Percentiles rank a stretch among this genome's conserved stretches.
phyloP scores from a whole-genome alignment of 2,329 filamentous ascomycete genomes.

The Monosporascus sp. region DNA sequence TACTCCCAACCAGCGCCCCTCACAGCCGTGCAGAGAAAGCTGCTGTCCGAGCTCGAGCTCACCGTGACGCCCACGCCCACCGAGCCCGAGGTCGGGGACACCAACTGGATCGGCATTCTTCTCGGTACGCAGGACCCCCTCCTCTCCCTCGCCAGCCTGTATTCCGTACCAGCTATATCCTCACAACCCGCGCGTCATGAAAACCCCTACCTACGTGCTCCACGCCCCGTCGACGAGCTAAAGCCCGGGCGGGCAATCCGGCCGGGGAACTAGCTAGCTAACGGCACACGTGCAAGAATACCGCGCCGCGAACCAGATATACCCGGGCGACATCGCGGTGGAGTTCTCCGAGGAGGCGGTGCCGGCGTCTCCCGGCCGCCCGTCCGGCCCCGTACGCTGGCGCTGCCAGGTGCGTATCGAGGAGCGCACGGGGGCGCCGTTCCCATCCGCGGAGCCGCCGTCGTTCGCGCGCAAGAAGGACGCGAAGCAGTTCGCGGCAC shows the following conservation, averaged over 20 bases:
- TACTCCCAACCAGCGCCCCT: conserved; percentile 30
- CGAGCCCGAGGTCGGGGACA: conserved; percentile 20
- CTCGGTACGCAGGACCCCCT: conserved; percentile 23
- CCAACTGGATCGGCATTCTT: conserved; percentile 36
- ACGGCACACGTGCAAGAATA: conserved; percentile 27
- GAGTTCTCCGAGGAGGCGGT: conserved; percentile 16
- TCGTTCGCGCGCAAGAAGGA: conserved; percentile 44
- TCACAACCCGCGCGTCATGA: neutral
- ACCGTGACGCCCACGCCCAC: conserved; percentile 8
- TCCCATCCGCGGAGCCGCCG: conserved; percentile 23
- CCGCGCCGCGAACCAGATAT: conserved; percentile 14
- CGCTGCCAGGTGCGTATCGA: conserved; percentile 18
- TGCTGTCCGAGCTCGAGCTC: conserved; percentile 34
- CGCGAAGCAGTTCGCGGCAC: conserved; percentile 49
- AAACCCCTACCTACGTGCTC: neutral
- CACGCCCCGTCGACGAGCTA: neutral
- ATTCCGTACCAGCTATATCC: neutral
- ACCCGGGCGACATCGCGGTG: neutral
- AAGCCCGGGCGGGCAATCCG: neutral
- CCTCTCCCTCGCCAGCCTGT: neutral
- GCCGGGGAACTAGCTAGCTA: conserved; percentile 11
- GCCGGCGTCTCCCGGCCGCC: neutral
- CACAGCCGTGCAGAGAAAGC: conserved; percentile 30
- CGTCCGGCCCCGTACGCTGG: conserved; percentile 16
- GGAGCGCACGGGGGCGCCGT: conserved; percentile 10